Evolutionary conservation across 2,329 filamentous ascomycete genomes (phyloP).

Genomic region (Pestalotiopsis sp.): DNA sequence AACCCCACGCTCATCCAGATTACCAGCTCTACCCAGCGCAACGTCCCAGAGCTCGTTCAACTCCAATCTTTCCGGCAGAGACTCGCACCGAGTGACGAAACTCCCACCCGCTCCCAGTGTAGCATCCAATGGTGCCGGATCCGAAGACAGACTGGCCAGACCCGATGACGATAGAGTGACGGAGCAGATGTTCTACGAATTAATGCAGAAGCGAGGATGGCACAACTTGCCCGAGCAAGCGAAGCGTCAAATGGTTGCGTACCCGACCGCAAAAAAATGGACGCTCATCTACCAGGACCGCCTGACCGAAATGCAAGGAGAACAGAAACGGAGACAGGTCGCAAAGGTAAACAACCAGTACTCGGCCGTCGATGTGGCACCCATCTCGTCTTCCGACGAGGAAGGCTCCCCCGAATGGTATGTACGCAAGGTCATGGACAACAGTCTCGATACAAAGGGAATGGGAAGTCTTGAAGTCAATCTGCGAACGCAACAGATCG

Average conservation of each 20-base stretch:
- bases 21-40: slow-evolving; percentile 54
- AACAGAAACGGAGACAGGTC: slow-evolving; percentile 83
- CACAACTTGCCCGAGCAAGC: slow-evolving; percentile 96
- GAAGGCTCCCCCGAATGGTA: slow-evolving; percentile 98
- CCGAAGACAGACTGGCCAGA: slow-evolving; percentile 66
- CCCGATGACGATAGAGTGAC: slow-evolving; percentile 82
- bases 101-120: slow-evolving; percentile 37
- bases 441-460: slow-evolving; percentile 88
- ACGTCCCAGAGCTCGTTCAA: slow-evolving; percentile 59
- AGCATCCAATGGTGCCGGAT: slow-evolving; percentile 25
- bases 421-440: slow-evolving; percentile 94
- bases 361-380: slow-evolving; percentile 69
- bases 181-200: slow-evolving; percentile 85
- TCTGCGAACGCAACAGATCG: slow-evolving; percentile 92
- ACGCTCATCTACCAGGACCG: slow-evolving; percentile 94
- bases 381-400: slow-evolving; percentile 73
- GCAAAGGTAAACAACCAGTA: slow-evolving; percentile 69
- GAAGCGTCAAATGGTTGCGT: slow-evolving; percentile 92
- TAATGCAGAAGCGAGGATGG: slow-evolving; percentile 98
- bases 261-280: slow-evolving; percentile 95
- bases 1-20: slow-evolving; percentile 49
- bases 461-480: slow-evolving; percentile 93
- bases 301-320: slow-evolving; percentile 89
- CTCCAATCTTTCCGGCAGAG: slow-evolving; percentile 51
- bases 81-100: slow-evolving; percentile 61